Evolutionary conservation across 225 moss, liverwort and hornwort species (phyloP), one percentile per base, ranked within the genome.

Genomic region (Thuidium tamariscinum): DNA sequence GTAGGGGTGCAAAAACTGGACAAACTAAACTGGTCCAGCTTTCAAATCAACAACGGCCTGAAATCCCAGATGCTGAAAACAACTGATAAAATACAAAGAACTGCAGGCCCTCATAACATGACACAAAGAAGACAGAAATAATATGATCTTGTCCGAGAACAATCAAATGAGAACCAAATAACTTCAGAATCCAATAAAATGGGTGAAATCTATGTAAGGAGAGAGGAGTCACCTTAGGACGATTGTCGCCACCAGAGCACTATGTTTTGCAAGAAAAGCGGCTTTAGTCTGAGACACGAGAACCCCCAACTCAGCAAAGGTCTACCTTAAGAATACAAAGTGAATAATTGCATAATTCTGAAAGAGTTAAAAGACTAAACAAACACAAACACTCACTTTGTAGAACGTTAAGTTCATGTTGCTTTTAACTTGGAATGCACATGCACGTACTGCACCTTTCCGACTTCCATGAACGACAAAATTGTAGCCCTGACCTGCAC

Each of bases 401-500:
- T 98, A 95, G 77, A 98, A 98, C 81, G 95, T 90, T 80, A 98
- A 83, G 62, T 84, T 91, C 97, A 98, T 64, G 95, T 93, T 82
- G 94, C 93, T 90, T 94, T 95, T 17, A 96, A 80, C 90, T 92
- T 96, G 57, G 97, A 98, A 70, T 95, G 89, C 88, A 96, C 92
- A 77, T 92, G 94, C 60, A 96, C 83, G 81, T 93, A 93, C 67
- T 95, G 91, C 79, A 91, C 89, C 21, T 91, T 87, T 88, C 93
- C 96, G 59, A 95, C 94, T 93, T 98, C 96, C 90, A 98, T 87
- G 74, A 94, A 94, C 21, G 97, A 95, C 84, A 97, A 80, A 90
- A 97, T 88, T 87, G 97, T 97, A 87, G 95, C 96, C 95, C 96
- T 96, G 72, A 98, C 97, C 97, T 98, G 92, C 54, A 80, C 84